These are phyloP conservation scores for Tetrapisispora arboricola DNA, from an alignment of 805 yeast species.

Conservation along the genomic window DNA sequence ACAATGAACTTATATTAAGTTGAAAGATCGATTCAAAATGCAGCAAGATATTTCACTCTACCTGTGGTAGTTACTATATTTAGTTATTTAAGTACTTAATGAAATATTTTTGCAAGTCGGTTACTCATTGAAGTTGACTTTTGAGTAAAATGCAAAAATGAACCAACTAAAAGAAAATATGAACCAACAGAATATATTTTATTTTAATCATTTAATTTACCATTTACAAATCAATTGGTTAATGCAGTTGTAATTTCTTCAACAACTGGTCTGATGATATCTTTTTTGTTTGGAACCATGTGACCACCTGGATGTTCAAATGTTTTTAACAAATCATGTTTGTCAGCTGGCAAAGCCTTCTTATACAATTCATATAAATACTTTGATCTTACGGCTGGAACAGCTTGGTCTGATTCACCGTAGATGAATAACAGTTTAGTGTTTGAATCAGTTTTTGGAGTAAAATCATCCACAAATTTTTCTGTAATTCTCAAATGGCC, in stretches of 20 bases:
- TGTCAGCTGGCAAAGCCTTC: slow-evolving; percentile 27
- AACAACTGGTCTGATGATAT: slow-evolving; percentile 35
- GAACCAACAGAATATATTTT: too few species aligned
- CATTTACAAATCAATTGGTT: too few species aligned
- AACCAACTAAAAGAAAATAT: too few species aligned
- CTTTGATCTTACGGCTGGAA: slow-evolving; percentile 60
- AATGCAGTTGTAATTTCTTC: slow-evolving; percentile 28
- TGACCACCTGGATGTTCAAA: slow-evolving; percentile 94
- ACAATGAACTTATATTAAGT: too few species aligned
- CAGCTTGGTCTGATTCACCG: slow-evolving; percentile 84
- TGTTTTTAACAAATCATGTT: slow-evolving; percentile 32
- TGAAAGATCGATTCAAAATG: too few species aligned
- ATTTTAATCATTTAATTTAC: too few species aligned
- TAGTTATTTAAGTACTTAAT: too few species aligned
- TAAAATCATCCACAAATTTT: slow-evolving; percentile 27
- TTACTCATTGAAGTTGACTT: too few species aligned
- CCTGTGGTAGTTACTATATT: too few species aligned
- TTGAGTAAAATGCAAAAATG: too few species aligned
- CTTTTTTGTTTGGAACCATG: slow-evolving; percentile 84
- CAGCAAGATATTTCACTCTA: too few species aligned
- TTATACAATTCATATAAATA: slow-evolving; percentile 44
- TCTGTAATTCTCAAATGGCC: slow-evolving; percentile 30
- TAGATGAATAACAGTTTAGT: slow-evolving; percentile 59
- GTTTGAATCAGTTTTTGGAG: slow-evolving; percentile 22
- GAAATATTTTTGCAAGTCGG: too few species aligned